Evolutionary conservation across 345 rosid species (phyloP), one percentile per base, ranked within the genome.

Genomic region (Iberis pinnata): DNA sequence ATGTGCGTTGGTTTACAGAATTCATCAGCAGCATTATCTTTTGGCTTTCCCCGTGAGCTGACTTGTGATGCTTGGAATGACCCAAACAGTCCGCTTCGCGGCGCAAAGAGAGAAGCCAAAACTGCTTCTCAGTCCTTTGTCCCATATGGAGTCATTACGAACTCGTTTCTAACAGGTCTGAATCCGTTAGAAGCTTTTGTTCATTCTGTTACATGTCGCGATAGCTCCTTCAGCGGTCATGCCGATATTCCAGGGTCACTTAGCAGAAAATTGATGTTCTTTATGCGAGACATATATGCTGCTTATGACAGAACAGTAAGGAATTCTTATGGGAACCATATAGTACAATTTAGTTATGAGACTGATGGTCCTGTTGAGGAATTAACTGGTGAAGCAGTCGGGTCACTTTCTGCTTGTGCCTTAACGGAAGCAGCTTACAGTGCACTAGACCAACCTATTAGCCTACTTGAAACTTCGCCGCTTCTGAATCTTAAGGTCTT

Each of bases 231-330:
- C 19, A 75, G 97, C 49, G 98, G 83, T 51, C 88, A 88, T 68
- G 98, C 95, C 43, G 94, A 92, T 74, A 88, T 92, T 35, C 98
- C 98, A 1, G 98, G 97, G 60, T 75, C 97, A 2, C 73, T 92
- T 60, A 78, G 75, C 31, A 72, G 98, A 22, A 81, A 78, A 63
- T 73, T 92, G 10, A 77, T 88, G 89, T 92, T 85, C 59, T 85
- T 92, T 68, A 69, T 92, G 90, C 78, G 97, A 5, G 98, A 92
- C 56, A 48, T 88, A 47, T 78, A 69, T 35, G 52, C 54, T 32
- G 76, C 97, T 11, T 92, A 88, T 36, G 97, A 92, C 44, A 95
- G 97, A 48, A 85, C 98, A 5, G 95, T 88, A 50, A 77, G 97
- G 63, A 77, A 76, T 64, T 64, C 89, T 2, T 83, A 81, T 33